A percentile compares a stretch with the other conserved stretches of the same genome.
These are phyloP conservation scores for Rhodotorula sp. DNA, from an alignment of 1,284 basidiomycete genomes.

Conservation along the genomic window DNA sequence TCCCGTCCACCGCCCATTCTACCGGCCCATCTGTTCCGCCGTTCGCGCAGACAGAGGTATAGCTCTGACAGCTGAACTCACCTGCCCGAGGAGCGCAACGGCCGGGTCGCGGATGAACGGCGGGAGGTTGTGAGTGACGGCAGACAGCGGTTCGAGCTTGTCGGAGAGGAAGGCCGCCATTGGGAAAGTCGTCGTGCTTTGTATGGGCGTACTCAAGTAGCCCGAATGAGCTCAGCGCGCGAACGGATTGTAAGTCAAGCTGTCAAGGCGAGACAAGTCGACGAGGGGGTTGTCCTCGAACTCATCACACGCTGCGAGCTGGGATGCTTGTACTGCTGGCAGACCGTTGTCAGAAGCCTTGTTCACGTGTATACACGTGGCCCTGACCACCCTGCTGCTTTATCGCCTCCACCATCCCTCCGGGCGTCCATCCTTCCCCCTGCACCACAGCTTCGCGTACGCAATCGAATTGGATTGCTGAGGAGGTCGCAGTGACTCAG, in stretches of 20 bases:
- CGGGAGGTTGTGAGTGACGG: conserved; percentile 61
- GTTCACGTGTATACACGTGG: too few relatives aligned
- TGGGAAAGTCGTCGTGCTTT: conserved; percentile 1
- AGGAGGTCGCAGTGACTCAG: neutral
- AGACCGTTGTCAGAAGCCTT: too few relatives aligned
- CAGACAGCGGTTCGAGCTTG: conserved; percentile 22
- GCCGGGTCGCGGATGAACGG: conserved; percentile 77
- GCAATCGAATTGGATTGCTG: neutral
- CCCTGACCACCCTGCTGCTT: too few relatives aligned
- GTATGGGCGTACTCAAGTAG: neutral
- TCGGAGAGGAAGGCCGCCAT: conserved; percentile 1
- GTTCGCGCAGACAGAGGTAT: neutral
- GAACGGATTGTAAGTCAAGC: neutral
- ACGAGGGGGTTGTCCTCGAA: neutral
- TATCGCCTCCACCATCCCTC: too few relatives aligned
- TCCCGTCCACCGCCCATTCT: too few relatives aligned
- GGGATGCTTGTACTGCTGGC: too few relatives aligned
- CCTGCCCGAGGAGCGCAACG: conserved; percentile 76
- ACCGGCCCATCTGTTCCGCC: neutral
- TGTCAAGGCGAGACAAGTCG: neutral
- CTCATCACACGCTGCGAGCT: too few relatives aligned
- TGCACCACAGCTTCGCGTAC: too few relatives aligned
- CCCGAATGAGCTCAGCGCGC: neutral
- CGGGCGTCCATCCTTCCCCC: too few relatives aligned
- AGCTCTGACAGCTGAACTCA: conserved; percentile 45